These are phyloP conservation scores for Psilocybe cubensis DNA, from an alignment of 768 basidiomycete genomes.

Conservation along the genomic window DNA sequence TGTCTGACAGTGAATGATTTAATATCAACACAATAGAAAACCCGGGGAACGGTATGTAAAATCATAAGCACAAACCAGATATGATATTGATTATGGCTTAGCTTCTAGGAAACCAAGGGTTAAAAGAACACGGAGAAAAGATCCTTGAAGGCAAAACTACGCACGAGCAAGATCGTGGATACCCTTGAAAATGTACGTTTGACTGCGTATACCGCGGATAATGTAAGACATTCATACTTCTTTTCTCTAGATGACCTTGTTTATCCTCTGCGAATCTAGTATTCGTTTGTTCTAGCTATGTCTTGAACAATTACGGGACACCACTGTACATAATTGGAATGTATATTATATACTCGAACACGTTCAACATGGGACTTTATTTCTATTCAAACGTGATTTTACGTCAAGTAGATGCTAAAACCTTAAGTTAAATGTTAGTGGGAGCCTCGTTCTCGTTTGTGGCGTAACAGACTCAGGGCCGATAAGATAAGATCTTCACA, in stretches of 20 bases:
- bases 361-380: too few species aligned
- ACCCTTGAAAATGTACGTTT: neutral
- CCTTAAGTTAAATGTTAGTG: too few species aligned
- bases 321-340: too few species aligned
- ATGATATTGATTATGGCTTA: slow-evolving; percentile 13
- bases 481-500: neutral
- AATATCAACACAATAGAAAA: slow-evolving; percentile 31
- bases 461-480: neutral
- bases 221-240: neutral
- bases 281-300: too few species aligned
- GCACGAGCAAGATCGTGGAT: slow-evolving; percentile 31
- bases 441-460: neutral
- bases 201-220: too few species aligned
- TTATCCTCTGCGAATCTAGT: neutral
- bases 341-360: too few species aligned
- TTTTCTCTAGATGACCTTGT: neutral
- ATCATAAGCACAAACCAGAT: neutral
- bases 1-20: neutral
- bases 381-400: too few species aligned
- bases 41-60: slow-evolving; percentile 42
- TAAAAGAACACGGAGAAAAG: slow-evolving; percentile 57
- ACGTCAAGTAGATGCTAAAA: too few species aligned
- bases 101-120: slow-evolving; percentile 40
- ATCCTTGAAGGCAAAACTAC: slow-evolving; percentile 54
- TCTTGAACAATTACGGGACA: too few species aligned